phyloP scores from a whole-genome alignment of 2,329 filamentous ascomycete species.

The Exserohilum turcica region DNA sequence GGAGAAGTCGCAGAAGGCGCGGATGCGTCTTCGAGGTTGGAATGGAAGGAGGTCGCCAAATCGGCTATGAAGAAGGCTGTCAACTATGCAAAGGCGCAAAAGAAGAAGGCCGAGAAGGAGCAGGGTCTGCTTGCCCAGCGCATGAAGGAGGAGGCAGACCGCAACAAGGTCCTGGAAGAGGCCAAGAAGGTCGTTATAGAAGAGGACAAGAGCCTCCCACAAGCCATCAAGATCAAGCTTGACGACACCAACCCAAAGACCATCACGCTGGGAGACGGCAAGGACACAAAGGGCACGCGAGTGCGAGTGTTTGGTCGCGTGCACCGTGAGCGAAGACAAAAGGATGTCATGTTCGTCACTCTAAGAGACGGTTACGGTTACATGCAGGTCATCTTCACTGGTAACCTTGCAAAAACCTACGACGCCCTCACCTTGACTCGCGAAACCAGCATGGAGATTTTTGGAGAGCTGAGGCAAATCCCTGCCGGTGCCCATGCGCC shows the following conservation, averaged over 20 bases:
- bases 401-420: slow-evolving; percentile 87
- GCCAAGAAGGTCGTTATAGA: slow-evolving; percentile 76
- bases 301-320: slow-evolving; percentile 83
- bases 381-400: slow-evolving; percentile 82
- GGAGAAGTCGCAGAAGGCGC: slow-evolving; percentile 49
- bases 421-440: slow-evolving; percentile 83
- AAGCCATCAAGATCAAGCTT: slow-evolving; percentile 76
- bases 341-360: slow-evolving; percentile 85
- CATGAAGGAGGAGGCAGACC: slow-evolving; percentile 73
- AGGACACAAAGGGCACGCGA: slow-evolving; percentile 67
- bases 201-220: slow-evolving; percentile 74
- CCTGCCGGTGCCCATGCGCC: slow-evolving; percentile 78
- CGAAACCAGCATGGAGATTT: slow-evolving; percentile 84
- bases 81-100: slow-evolving; percentile 73
- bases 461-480: slow-evolving; percentile 82
- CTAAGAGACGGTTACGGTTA: slow-evolving; percentile 82
- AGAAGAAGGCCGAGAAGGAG: slow-evolving; percentile 84
- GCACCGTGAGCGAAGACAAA: slow-evolving; percentile 79
- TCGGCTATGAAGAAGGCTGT: slow-evolving; percentile 84
- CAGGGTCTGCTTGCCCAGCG: slow-evolving; percentile 73
- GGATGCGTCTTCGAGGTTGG: slow-evolving; percentile 66
- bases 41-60: slow-evolving; percentile 84
- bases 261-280: slow-evolving; percentile 59
- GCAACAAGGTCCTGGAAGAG: slow-evolving; percentile 75
- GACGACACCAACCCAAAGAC: slow-evolving; percentile 67